These are phyloP conservation scores for Phymatotrichopsis omnivora DNA, from an alignment of 2,329 filamentous ascomycete species.

Conservation along the genomic window DNA sequence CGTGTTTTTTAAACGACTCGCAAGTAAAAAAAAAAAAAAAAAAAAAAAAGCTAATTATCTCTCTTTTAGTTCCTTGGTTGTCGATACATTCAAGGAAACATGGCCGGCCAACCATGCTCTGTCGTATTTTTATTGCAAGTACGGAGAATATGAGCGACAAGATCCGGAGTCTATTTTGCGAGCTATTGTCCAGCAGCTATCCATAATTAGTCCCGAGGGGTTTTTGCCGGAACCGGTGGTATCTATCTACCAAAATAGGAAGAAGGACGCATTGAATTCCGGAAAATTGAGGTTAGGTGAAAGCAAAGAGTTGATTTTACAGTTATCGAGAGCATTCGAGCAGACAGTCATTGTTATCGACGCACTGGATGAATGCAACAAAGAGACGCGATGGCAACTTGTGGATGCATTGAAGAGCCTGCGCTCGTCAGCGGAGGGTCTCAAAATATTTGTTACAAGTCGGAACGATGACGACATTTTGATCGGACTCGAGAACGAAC, in stretches of 20 bases:
- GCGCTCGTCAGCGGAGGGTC: neutral
- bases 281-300: neutral
- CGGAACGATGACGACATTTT: constrained; percentile 16
- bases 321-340: constrained; percentile 1
- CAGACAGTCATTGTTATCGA: constrained; percentile 17
- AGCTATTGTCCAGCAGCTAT: constrained; percentile 29
- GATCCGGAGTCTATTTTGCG: constrained; percentile 33
- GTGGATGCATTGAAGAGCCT: constrained; percentile 10
- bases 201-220: neutral
- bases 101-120: no score
- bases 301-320: constrained; percentile 5
- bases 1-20: no score
- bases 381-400: neutral
- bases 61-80: no score
- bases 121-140: constrained; percentile 36
- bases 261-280: neutral
- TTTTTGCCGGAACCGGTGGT: constrained; percentile 20
- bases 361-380: constrained; percentile 16
- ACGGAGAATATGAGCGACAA: constrained; percentile 20
- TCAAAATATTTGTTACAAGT: constrained; percentile 19
- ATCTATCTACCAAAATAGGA: constrained; percentile 4
- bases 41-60: no score
- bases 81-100: no score
- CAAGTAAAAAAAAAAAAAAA: no score
- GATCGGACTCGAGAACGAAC: neutral